phyloP scores from a whole-genome alignment of 2,329 filamentous ascomycete species.

The Huntiella decipiens region DNA sequence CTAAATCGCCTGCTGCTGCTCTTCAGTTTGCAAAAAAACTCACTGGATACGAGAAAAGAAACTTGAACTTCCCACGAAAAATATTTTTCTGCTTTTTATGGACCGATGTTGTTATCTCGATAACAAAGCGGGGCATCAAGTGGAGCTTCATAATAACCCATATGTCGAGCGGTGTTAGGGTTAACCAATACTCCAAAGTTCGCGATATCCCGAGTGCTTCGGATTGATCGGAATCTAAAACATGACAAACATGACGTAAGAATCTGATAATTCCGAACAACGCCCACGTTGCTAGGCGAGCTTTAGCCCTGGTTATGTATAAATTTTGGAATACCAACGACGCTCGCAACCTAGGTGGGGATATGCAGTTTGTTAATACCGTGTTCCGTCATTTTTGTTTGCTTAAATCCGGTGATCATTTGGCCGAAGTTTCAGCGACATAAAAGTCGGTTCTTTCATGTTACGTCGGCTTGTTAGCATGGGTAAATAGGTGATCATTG shows the following conservation, averaged over 20 bases:
- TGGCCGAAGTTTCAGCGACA: too few relatives aligned
- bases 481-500: too few relatives aligned
- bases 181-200: neutral
- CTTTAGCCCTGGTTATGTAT: neutral
- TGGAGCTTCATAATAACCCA: neutral
- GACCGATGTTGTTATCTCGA: neutral
- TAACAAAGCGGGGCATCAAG: neutral
- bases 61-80: too few relatives aligned
- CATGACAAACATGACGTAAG: neutral
- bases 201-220: neutral
- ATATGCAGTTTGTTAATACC: too few relatives aligned
- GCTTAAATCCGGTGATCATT: too few relatives aligned
- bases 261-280: neutral
- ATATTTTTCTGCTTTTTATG: conserved; percentile 1
- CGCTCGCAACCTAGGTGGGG: too few relatives aligned
- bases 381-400: too few relatives aligned
- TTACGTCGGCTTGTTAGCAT: too few relatives aligned
- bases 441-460: too few relatives aligned
- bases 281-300: neutral
- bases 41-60: too few relatives aligned
- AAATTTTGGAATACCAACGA: too few relatives aligned
- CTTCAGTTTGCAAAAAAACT: neutral
- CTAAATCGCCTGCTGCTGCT: neutral
- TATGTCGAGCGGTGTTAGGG: neutral
- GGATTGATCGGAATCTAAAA: conserved; percentile 4